Conservation (phyloP, 306 rosid genomes). For the Cucurbita ficifolia region DNA sequence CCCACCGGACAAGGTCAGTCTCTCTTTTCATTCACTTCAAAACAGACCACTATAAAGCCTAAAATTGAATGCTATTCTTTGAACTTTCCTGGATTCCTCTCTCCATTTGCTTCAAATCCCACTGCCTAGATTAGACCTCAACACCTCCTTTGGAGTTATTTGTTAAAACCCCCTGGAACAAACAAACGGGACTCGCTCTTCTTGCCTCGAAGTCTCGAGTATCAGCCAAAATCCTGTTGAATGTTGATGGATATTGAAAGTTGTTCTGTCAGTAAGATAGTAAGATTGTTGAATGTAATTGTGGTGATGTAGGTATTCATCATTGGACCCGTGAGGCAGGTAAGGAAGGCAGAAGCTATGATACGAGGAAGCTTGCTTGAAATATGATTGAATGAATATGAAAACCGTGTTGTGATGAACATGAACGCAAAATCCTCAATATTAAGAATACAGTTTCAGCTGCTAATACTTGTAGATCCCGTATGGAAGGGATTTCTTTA, state of each 20-base stretch:
- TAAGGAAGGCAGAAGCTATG: conserved; percentile 96
- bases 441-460: neutral
- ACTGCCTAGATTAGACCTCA: neutral
- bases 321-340: conserved; percentile 74
- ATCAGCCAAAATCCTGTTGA: neutral
- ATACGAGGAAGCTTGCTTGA: conserved; percentile 74
- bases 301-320: conserved; percentile 45
- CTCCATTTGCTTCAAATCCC: neutral
- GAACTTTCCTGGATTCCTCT: neutral
- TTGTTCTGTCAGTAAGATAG: neutral
- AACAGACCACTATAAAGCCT: neutral
- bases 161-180: neutral
- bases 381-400: conserved; percentile 16
- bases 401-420: neutral
- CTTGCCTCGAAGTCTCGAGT: neutral
- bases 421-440: conserved; percentile 5
- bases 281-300: neutral
- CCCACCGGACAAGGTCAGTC: conserved; percentile 88
- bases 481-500: conserved; percentile 1
- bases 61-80: neutral
- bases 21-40: conserved; percentile 4
- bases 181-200: neutral
- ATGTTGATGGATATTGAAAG: neutral
- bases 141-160: neutral
- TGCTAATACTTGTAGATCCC: neutral